Base-by-base conservation (phyloP, 768 basidiomycete genomes). In the Pisolithus sp. region DNA sequence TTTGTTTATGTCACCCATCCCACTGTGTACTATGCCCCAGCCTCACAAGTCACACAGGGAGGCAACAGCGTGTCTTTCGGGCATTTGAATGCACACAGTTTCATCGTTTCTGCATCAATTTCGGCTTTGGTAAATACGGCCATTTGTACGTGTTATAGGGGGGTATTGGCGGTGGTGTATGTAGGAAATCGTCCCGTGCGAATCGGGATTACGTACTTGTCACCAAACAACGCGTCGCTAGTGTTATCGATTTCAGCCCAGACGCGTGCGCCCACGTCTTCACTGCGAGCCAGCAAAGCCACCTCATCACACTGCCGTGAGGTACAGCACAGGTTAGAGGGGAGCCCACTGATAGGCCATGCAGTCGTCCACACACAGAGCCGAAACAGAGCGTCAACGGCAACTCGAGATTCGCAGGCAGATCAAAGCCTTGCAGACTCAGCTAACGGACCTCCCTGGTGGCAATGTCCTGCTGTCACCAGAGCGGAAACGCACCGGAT, bases 351-450 rank as follows among this genome's bases (percentile, higher is more conserved):
- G 30, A 8, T 2, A 30, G 30, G 10, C 8, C 30, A 86, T 86
- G 85, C 74, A 84, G 42, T 84, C 85, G 0, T 72, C 76, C 18
- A 71, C 75, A 2, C 70, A 68, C 53, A 73, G 77, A 56, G 55
- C 53, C 2, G 57, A 70, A 38, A 65, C 69, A 9, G 74, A 76
- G 24, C 62, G 62, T 41, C 66, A 60, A 26, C 73, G 62, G 48
- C 79, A 83, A 50, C 73, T 71, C 39, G 75, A 78, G 36, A 65
- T 89, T 12, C 69, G 73, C 39, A 68, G 64, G 15, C 73, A 86
- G 55, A 88, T 89, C 45, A 74, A 76, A 0, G 56, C 57, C 0
- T 67, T 89, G 23, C 76, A 86, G 53, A 71, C 78, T 0, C 77
- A 85, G 62, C 74, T 86, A 18, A 58, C 59, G 13, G 68, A 73